A percentile compares a stretch with the other conserved stretches of the same genome.
These are phyloP conservation scores for Alternaria angustiovoidea DNA, from an alignment of 2,329 filamentous ascomycete species.

Conservation along the genomic window DNA sequence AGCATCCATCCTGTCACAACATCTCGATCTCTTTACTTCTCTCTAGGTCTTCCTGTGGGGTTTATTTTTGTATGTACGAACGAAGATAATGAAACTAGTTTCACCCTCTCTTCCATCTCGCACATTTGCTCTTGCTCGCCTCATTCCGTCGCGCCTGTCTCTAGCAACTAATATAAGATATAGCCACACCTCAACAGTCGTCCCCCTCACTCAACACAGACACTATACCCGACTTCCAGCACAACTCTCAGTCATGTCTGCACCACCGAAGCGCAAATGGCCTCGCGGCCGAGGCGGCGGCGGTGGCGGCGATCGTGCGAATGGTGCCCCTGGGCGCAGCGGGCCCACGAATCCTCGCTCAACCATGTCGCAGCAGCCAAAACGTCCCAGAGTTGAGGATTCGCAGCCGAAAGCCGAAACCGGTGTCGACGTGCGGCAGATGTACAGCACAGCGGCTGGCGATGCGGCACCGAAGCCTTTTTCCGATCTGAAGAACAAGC, in stretches of 20 bases:
- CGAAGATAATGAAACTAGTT: slow-evolving; percentile 37
- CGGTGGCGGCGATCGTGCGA: slow-evolving; percentile 17
- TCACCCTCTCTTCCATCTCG: slow-evolving; percentile 29
- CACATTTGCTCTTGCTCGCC: slow-evolving; percentile 28
- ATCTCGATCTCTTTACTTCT: slow-evolving; percentile 9
- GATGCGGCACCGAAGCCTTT: slow-evolving; percentile 36
- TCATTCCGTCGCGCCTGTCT: slow-evolving; percentile 23
- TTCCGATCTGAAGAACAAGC: slow-evolving; percentile 34
- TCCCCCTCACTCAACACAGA: slow-evolving; percentile 26
- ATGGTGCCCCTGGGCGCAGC: slow-evolving; percentile 11
- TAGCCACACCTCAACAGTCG: slow-evolving; percentile 19
- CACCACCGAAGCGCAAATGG: slow-evolving; percentile 39
- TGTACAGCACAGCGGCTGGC: slow-evolving; percentile 35
- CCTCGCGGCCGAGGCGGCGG: slow-evolving; percentile 25
- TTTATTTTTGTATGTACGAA: slow-evolving; percentile 32
- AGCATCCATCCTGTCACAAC: slow-evolving; percentile 4
- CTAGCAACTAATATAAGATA: slow-evolving; percentile 30
- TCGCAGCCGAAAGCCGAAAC: slow-evolving; percentile 11
- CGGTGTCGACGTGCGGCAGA: slow-evolving; percentile 32
- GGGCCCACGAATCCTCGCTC: slow-evolving; percentile 21
- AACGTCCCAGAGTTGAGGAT: slow-evolving; percentile 32
- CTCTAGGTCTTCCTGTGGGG: slow-evolving; percentile 16
- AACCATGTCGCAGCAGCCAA: slow-evolving; percentile 31
- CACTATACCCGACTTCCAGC: slow-evolving; percentile 7
- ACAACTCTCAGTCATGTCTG: slow-evolving; percentile 25